Conservation (phyloP, 768 basidiomycete species). For the Austroboletus eburneus region DNA sequence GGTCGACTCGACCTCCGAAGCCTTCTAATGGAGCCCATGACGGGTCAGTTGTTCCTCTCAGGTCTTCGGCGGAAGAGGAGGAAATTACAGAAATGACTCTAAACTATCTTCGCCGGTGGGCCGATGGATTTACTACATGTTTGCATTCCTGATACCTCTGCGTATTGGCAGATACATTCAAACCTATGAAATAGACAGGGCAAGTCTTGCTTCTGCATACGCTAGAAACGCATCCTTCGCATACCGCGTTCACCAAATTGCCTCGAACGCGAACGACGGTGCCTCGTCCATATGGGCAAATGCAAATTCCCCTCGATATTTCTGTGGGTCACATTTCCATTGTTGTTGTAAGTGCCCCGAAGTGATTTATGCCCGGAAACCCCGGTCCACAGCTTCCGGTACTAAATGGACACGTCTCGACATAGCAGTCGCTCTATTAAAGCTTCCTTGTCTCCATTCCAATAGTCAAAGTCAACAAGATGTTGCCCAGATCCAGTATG, state of each 20-base stretch:
- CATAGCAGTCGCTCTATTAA: conserved; percentile 22
- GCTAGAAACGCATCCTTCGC: conserved; percentile 28
- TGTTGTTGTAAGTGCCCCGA: neutral
- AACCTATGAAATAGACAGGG: conserved; percentile 30
- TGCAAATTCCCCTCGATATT: conserved; percentile 2
- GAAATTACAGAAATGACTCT: conserved; percentile 29
- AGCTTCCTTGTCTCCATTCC: conserved; percentile 25
- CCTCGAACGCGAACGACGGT: neutral
- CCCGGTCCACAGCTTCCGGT: conserved; percentile 12
- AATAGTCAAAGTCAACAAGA: neutral
- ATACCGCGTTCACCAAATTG: conserved; percentile 20
- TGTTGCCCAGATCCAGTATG: conserved; percentile 23
- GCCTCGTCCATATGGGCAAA: neutral
- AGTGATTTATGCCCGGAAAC: neutral
- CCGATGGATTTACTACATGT: neutral
- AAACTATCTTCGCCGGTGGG: conserved; percentile 28
- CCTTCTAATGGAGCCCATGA: neutral
- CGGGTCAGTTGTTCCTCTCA: neutral
- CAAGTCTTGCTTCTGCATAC: conserved; percentile 32
- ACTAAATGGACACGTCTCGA: conserved; percentile 25
- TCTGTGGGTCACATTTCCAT: conserved; percentile 14
- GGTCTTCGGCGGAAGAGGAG: conserved; percentile 15
- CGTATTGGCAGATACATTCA: conserved; percentile 25
- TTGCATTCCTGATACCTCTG: conserved; percentile 2
- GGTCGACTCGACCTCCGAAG: neutral